Evolutionary conservation across 768 basidiomycete genomes (phyloP).

Genomic region (Phaeotremella fagi): DNA sequence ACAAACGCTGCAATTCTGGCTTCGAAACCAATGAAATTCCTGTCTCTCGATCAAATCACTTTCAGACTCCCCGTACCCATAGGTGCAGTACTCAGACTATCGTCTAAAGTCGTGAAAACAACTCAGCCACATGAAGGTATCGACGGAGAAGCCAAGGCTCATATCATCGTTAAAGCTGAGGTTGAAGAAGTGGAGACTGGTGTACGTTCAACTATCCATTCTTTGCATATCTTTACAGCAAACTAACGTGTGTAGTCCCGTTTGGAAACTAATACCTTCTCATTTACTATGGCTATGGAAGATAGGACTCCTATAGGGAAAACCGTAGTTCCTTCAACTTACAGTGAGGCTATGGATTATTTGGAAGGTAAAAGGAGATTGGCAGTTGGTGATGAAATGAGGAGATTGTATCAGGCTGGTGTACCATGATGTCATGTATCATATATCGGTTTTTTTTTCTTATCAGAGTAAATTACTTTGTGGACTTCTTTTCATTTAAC

Average conservation of each 20-base stretch:
- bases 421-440: not conserved
- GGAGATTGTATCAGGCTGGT: constrained; percentile 46
- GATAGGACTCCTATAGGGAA: constrained; percentile 33
- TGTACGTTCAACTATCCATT: constrained; percentile 51
- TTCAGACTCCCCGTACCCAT: constrained; percentile 78
- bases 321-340: constrained; percentile 31
- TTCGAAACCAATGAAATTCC: constrained; percentile 60
- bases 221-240: not conserved
- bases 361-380: constrained; percentile 70
- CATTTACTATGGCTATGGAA: constrained; percentile 22
- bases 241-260: constrained; percentile 19
- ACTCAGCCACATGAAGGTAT: constrained; percentile 46
- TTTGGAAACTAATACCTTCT: constrained; percentile 50
- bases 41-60: constrained; percentile 72
- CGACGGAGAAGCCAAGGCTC: constrained; percentile 43
- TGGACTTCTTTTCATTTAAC: too few species aligned
- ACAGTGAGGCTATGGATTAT: constrained; percentile 75
- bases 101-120: constrained; percentile 65
- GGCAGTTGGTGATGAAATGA: constrained; percentile 65
- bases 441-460: too few species aligned
- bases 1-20: constrained; percentile 68
- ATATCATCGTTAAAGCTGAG: constrained; percentile 46
- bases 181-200: constrained; percentile 57
- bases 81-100: constrained; percentile 70
- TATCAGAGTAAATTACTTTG: too few species aligned